Evolutionary conservation across 1,284 basidiomycete genomes (phyloP), one percentile per base, ranked within the genome.

Genomic region (Inonotus obliquus): DNA sequence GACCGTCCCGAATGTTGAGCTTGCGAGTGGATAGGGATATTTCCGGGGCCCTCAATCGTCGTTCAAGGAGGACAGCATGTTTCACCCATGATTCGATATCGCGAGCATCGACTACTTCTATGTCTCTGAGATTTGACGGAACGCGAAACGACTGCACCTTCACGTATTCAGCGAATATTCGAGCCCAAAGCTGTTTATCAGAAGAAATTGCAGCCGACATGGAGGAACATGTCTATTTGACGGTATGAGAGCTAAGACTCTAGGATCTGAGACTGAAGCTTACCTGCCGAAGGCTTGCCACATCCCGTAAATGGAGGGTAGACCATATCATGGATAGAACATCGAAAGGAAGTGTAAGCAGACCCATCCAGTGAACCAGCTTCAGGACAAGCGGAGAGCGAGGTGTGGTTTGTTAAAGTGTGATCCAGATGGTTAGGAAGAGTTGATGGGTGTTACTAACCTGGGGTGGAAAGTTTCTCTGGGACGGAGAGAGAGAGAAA

Each of bases 51-150:
- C 25, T 14, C n/a, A 56, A 61, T 4, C 39, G 29, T 21, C 45
- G 56, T 19, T 47, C 27, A 13, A 57, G 19, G 1, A 39, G 4
- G 5, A 57, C 17, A 27, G 37, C 45, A 23, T 57, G 39, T 39
- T 48, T 49, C 2, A 61, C 23, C 60, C 52, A 61, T 4, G 53
- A 55, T 23, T 49, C 47, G 2, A 61, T 54, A 38, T 56, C 60
- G 17, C 25, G n/a, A 32, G 60, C 60, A 2, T 27, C 17, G 14
- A 27, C 60, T 19, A 47, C 3, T 11, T 61, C 39, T 7, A 61
- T 35, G 23, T 13, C 23, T 9, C 27, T 25, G 2, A 56, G 6
- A 27, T 27, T 39, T 21, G 11, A 25, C 14, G 52, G 59, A 11
- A 61, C 23, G n/a, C 19, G 39, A 4, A 25, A 21, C 23, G 9